Percentiles rank a stretch among this genome's conserved stretches.
These are phyloP conservation scores for Arachis hypogaea DNA, from an alignment of 306 rosid species.

Conservation along the genomic window DNA sequence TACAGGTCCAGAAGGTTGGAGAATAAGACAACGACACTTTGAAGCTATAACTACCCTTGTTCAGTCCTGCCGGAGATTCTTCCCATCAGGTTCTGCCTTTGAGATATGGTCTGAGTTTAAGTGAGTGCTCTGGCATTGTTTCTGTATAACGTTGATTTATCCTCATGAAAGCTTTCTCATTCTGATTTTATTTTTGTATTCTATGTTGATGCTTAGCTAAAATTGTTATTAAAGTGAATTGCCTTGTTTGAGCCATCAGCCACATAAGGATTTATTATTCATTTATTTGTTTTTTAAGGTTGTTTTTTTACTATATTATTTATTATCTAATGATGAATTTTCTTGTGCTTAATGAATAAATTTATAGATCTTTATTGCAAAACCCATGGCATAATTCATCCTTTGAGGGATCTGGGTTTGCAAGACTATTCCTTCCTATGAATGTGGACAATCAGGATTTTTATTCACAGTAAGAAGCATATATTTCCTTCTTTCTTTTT, in stretches of 20 bases:
- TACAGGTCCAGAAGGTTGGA: slow-evolving; percentile 99
- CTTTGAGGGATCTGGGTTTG: slow-evolving; percentile 98
- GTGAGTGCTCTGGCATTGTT: slow-evolving; percentile 55
- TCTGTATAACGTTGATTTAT: slow-evolving; percentile 33
- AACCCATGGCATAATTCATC: slow-evolving; percentile 99
- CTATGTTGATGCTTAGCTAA: slow-evolving; percentile 26
- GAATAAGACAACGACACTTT: slow-evolving; percentile 88
- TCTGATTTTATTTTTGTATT: slow-evolving; percentile 34
- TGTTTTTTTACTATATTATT: slow-evolving; percentile 26
- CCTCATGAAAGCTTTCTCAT: slow-evolving; percentile 1
- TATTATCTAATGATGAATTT: slow-evolving; percentile 22
- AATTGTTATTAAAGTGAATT: slow-evolving; percentile 21
- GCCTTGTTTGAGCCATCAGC: slow-evolving; percentile 7
- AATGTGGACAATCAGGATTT: slow-evolving; percentile 81
- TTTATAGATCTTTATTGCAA: slow-evolving; percentile 79
- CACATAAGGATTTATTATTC: slow-evolving; percentile 6
- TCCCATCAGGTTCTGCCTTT: slow-evolving; percentile 86
- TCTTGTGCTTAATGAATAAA: slow-evolving; percentile 39
- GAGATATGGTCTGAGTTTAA: slow-evolving; percentile 99
- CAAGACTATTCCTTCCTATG: slow-evolving; percentile 94
- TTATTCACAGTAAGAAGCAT: slow-evolving; percentile 77
- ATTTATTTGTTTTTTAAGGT: not conserved
- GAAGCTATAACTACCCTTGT: slow-evolving; percentile 93
- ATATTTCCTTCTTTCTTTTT: slow-evolving; percentile 28
- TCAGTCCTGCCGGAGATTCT: slow-evolving; percentile 92